Conservation (phyloP, 805 yeast species). For the Deakozyma indianensis region DNA sequence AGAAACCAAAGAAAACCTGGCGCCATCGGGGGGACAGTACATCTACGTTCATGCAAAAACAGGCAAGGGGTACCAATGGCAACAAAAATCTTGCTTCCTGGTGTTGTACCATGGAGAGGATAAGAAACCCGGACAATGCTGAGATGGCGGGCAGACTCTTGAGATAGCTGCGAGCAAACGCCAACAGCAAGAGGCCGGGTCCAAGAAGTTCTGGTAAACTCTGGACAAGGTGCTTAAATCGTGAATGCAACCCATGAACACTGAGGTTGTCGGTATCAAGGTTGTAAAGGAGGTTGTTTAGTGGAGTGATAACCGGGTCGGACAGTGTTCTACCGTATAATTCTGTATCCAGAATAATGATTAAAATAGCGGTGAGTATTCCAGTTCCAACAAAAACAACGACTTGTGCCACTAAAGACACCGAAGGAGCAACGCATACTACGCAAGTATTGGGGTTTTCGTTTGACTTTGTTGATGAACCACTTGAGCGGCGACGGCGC, state of each 20-base stretch:
- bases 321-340: constrained; percentile 17
- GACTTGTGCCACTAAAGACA: background rate
- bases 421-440: background rate
- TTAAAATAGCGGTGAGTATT: constrained; percentile 20
- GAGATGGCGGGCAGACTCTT: constrained; percentile 44
- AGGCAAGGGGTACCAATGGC: constrained; percentile 62
- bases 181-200: constrained; percentile 44
- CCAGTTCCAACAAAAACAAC: constrained; percentile 24
- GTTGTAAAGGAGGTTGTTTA: constrained; percentile 67
- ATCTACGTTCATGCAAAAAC: constrained; percentile 40
- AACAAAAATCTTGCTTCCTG: constrained; percentile 84
- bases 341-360: constrained; percentile 39
- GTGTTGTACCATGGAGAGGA: constrained; percentile 68
- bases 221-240: constrained; percentile 55
- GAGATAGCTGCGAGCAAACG: constrained; percentile 27
- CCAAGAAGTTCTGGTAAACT: constrained; percentile 77
- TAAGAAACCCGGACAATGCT: constrained; percentile 42
- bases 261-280: constrained; percentile 41
- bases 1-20: constrained; percentile 19
- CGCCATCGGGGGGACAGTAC: constrained; percentile 11
- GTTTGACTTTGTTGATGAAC: background rate
- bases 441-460: background rate
- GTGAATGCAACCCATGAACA: constrained; percentile 72
- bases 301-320: constrained; percentile 46
- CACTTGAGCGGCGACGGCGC: background rate